Evolutionary conservation across 2,329 filamentous ascomycete genomes (phyloP).

Genomic region (Mollisia scopiformis): DNA sequence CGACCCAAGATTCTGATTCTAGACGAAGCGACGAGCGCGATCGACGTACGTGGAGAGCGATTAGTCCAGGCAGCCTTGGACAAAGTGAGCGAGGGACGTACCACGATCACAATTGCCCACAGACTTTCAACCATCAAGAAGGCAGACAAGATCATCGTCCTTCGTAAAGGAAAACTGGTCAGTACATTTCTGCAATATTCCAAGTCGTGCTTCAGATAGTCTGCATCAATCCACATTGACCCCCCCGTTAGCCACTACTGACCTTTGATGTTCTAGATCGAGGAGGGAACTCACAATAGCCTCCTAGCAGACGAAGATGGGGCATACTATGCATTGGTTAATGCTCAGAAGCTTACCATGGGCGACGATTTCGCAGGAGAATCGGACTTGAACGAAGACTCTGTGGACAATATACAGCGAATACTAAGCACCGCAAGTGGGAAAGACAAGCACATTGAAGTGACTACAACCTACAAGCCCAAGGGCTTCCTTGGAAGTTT

Average conservation of each 20-base stretch:
- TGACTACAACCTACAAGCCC: conserved; percentile 36
- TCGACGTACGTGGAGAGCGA: conserved; percentile 47
- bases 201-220: too few relatives aligned
- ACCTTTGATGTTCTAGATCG: conserved; percentile 42
- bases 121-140: conserved; percentile 74
- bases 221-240: too few relatives aligned
- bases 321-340: conserved; percentile 69
- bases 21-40: conserved; percentile 67
- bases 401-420: conserved; percentile 23
- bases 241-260: background rate
- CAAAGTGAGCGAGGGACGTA: conserved; percentile 57
- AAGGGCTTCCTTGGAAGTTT: conserved; percentile 52
- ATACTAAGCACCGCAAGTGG: conserved; percentile 28
- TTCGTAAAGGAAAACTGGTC: conserved; percentile 69
- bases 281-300: conserved; percentile 76
- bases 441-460: conserved; percentile 23
- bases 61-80: conserved; percentile 59
- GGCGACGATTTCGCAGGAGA: conserved; percentile 32
- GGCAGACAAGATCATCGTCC: conserved; percentile 78
- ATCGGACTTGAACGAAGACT: conserved; percentile 27
- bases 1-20: conserved; percentile 70
- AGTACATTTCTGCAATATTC: background rate
- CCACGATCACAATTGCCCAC: conserved; percentile 66
- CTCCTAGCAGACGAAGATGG: conserved; percentile 62
- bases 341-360: conserved; percentile 51